Conservation (phyloP, 352 stramenopile species). For the Globisporangium abappressorium region DNA sequence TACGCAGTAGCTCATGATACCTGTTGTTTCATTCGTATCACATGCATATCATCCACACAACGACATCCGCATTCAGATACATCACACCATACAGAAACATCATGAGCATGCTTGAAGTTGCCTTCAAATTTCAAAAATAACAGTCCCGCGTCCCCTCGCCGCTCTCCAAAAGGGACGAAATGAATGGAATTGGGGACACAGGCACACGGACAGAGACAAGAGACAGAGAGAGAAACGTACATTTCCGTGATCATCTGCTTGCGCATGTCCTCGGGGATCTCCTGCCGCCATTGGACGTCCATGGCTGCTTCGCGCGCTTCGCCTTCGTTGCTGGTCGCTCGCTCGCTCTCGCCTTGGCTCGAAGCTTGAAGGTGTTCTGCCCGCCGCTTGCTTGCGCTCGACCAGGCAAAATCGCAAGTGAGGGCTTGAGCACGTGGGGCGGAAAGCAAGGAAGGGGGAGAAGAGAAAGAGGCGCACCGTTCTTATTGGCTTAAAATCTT, state of each 20-base stretch:
- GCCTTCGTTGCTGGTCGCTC: not conserved
- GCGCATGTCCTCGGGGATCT: constrained; percentile 78
- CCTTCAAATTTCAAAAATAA: constrained; percentile 9
- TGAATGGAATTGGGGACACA: too few relatives aligned
- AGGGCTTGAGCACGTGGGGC: not conserved
- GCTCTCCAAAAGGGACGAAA: not conserved
- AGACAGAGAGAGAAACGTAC: constrained; percentile 33
- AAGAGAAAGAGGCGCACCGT: not conserved
- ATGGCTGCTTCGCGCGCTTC: constrained; percentile 18
- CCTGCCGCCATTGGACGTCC: constrained; percentile 68
- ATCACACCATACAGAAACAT: not conserved
- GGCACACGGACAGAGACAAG: not conserved
- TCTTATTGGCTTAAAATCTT: not conserved
- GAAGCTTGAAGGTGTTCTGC: not conserved
- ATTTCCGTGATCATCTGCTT: constrained; percentile 89
- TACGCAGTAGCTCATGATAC: constrained; percentile 83
- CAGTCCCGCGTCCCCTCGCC: not conserved
- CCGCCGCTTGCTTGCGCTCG: constrained; percentile 3
- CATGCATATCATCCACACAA: too few relatives aligned
- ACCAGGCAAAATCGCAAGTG: constrained; percentile 14
- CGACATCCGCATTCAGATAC: not conserved
- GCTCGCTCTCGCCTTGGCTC: not conserved
- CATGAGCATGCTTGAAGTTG: not conserved
- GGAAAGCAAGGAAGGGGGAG: constrained; percentile 1
- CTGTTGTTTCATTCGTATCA: constrained; percentile 31